Percentiles rank a stretch among this genome's conserved stretches.
Conservation (phyloP, 352 stramenopile species). For the Chrysophaeum taylorii region DNA sequence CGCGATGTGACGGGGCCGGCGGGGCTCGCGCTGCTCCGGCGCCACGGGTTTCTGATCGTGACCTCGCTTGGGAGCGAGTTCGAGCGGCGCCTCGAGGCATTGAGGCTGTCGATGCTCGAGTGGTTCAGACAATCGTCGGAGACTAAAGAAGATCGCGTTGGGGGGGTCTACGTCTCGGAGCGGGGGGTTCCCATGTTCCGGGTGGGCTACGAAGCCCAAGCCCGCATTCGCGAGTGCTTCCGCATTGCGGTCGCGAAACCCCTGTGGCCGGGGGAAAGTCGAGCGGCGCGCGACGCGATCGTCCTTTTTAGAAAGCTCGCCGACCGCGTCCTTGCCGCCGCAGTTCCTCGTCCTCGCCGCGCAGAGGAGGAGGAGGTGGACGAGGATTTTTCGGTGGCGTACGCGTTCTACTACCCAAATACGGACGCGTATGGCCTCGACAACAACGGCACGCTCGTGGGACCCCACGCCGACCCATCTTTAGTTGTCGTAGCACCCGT, state of each 20-base stretch:
- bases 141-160: neutral
- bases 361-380: neutral
- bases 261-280: too few species aligned
- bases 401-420: neutral
- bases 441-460: neutral
- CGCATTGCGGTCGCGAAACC: neutral
- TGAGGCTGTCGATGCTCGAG: neutral
- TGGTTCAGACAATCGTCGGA: neutral
- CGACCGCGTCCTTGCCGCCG: neutral
- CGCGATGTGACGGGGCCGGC: neutral
- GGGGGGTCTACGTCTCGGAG: neutral
- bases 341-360: neutral
- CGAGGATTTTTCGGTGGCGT: conserved; percentile 6
- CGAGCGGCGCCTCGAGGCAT: neutral
- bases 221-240: conserved; percentile 1
- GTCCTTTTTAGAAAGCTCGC: neutral
- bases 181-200: conserved; percentile 5
- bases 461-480: neutral
- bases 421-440: neutral
- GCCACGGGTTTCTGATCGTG: conserved; percentile 1
- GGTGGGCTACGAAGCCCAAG: neutral
- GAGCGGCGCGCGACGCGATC: neutral
- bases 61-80: neutral
- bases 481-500: neutral
- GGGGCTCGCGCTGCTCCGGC: neutral